phyloP scores from a whole-genome alignment of 805 yeast genomes.

The Starmerella kuoi region DNA sequence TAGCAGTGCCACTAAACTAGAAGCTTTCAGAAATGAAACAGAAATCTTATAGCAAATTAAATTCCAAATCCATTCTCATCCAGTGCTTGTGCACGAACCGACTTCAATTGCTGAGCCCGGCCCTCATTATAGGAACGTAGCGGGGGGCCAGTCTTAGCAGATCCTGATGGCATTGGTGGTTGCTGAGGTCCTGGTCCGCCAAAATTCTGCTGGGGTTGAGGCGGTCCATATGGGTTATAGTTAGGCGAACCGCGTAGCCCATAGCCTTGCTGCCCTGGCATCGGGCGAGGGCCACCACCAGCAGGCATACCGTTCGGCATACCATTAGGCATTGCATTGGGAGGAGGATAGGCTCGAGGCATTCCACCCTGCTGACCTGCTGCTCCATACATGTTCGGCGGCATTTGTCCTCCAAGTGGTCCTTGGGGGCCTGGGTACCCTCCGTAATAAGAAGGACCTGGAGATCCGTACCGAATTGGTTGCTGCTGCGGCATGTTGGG shows the following conservation, averaged over 20 bases:
- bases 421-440: too few relatives aligned
- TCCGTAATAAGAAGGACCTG: neutral
- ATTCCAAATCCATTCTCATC: slow-evolving; percentile 9
- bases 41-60: too few relatives aligned
- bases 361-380: neutral
- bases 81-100: slow-evolving; percentile 13
- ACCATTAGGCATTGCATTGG: neutral
- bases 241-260: neutral
- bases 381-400: neutral
- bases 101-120: slow-evolving; percentile 13
- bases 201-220: neutral
- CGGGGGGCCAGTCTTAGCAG: slow-evolving; percentile 8
- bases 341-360: neutral
- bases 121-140: slow-evolving; percentile 12
- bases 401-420: neutral
- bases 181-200: neutral
- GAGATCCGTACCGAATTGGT: neutral
- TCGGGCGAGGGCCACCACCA: neutral
- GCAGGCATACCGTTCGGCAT: neutral
- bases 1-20: too few relatives aligned
- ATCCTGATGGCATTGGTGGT: neutral
- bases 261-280: neutral
- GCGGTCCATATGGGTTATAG: neutral
- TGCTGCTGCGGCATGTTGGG: neutral
- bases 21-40: too few relatives aligned